Evolutionary conservation across 163 green algal genomes (phyloP), one percentile per base, ranked within the genome.

Genomic region (Volvox carteri): DNA sequence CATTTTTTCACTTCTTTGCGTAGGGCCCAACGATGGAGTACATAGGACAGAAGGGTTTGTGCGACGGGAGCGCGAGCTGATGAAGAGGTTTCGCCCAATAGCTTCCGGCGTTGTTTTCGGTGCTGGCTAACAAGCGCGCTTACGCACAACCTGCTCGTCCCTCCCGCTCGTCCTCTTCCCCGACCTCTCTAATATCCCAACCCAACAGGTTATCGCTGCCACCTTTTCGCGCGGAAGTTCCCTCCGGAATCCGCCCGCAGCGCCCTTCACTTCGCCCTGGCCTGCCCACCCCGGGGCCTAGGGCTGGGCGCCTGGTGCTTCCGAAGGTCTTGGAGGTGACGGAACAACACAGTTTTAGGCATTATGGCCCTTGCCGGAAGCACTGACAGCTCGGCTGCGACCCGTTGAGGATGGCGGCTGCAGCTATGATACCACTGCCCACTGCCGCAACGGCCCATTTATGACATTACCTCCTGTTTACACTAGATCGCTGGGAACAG

Each of bases 161-260:
- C 39, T 12, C 8, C 33, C 42, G 16, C 30, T 54, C 39, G 6
- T 11, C 33, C 39, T 9, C 39, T 12, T 54, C 50, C 77, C 6
- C 18, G 52, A 54, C 19, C 18, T n/a, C 28, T 25, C 52, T 23
- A 56, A 54, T 50, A 50, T 23, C 37, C 73, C 30, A 21, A 33
- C 35, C 52, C 19, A 11, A 0, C 80, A 87, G 80, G 48, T 11
- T 75, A 88, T 28, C 48, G 83, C 23, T 88, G 83, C 67, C 83
- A 88, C 35, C 83, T 88, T n/a, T 88, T 88, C 37, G 68, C 9
- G 0, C 83, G 83, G 48, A 88, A 88, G 50, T 81, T 88, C 68
- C 83, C 83, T 23, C 1, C 12, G 35, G 19, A 74, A 23, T 30
- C 68, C 8, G 39, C 67, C 9, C 46, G 30, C 37, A 21, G n/a